A percentile compares a stretch with the other conserved stretches of the same genome.
phyloP scores from a whole-genome alignment of 2,329 filamentous ascomycete species.

The Xylariaceae sp. region DNA sequence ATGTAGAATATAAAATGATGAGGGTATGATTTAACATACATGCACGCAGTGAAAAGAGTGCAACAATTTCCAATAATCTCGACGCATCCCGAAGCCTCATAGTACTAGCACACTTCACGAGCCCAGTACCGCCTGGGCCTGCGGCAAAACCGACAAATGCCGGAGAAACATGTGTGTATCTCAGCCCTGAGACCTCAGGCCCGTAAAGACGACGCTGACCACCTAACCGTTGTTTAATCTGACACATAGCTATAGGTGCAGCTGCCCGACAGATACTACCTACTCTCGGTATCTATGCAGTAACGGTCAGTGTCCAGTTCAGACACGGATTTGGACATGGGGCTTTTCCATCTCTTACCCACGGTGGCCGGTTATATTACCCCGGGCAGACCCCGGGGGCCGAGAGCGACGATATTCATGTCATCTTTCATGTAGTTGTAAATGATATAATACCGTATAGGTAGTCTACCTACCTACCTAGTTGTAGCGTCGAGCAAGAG shows the following conservation, averaged over 20 bases:
- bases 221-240: background rate
- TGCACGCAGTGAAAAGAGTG: background rate
- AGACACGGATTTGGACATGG: background rate
- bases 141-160: background rate
- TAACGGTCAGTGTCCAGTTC: background rate
- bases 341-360: background rate
- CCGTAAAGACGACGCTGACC: background rate
- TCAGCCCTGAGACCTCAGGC: background rate
- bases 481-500: too few relatives aligned
- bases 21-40: slow-evolving; percentile 1
- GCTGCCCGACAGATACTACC: background rate
- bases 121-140: background rate
- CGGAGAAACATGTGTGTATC: background rate
- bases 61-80: slow-evolving; percentile 1
- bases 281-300: background rate
- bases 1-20: background rate
- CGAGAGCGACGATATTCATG: background rate
- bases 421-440: background rate
- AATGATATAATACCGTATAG: too few relatives aligned
- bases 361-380: background rate
- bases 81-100: slow-evolving; percentile 1
- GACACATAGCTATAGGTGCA: background rate
- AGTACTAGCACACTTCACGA: background rate
- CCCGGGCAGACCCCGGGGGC: too few relatives aligned
- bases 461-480: too few relatives aligned